phyloP scores from a whole-genome alignment of 2,329 filamentous ascomycete species.

The Epichloe sylvatica region DNA sequence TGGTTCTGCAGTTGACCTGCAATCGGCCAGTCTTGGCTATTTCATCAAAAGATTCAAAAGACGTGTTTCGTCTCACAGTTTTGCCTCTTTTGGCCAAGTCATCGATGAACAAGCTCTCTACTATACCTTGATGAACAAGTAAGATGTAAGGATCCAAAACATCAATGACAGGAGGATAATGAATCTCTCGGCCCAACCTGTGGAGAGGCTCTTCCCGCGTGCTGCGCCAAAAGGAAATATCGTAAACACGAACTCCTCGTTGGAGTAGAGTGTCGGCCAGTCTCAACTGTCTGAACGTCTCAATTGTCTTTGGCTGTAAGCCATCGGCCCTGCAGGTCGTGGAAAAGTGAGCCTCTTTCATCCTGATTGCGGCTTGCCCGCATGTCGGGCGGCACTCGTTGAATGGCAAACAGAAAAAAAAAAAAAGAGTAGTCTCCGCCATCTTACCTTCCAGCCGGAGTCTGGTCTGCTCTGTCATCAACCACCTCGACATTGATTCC shows the following conservation, averaged over 20 bases:
- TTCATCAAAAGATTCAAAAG: slow-evolving; percentile 43
- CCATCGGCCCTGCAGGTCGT: slow-evolving; percentile 44
- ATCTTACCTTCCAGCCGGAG: slow-evolving; percentile 43
- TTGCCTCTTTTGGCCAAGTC: slow-evolving; percentile 52
- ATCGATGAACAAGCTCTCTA: slow-evolving; percentile 56
- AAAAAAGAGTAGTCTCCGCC: neutral
- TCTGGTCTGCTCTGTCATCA: slow-evolving; percentile 55
- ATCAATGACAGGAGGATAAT: slow-evolving; percentile 51
- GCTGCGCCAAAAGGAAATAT: slow-evolving; percentile 59
- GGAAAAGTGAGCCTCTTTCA: slow-evolving; percentile 3
- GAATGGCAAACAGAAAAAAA: neutral
- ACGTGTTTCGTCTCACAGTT: slow-evolving; percentile 48
- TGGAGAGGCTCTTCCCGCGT: slow-evolving; percentile 37
- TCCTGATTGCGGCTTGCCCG: neutral
- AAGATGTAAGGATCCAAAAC: slow-evolving; percentile 44
- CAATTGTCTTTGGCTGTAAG: slow-evolving; percentile 64
- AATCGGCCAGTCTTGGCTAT: slow-evolving; percentile 29
- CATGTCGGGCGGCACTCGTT: neutral
- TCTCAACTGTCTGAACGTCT: slow-evolving; percentile 60
- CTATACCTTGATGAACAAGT: slow-evolving; percentile 59
- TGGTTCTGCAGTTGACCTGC: slow-evolving; percentile 37
- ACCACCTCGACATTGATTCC: slow-evolving; percentile 52
- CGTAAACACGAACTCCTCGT: slow-evolving; percentile 55
- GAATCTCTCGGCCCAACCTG: slow-evolving; percentile 50
- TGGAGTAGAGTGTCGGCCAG: slow-evolving; percentile 55